phyloP scores from a whole-genome alignment of 331 rosid genomes.

The Acacia pycnantha region DNA sequence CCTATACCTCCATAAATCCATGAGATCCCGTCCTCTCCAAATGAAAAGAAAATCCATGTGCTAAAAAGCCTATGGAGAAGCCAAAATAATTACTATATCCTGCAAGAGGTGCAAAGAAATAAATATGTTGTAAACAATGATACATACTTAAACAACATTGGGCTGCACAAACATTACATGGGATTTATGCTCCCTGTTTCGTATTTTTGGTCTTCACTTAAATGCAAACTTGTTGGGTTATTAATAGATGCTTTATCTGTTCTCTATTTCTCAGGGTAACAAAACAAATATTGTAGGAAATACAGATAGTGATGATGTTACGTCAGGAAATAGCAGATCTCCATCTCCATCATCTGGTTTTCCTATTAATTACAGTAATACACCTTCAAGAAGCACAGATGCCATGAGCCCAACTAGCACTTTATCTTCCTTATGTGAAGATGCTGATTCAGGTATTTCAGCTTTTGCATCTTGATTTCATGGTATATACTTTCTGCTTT shows the following conservation, averaged over 20 bases:
- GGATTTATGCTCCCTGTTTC: neutral
- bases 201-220: neutral
- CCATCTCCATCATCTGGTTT: constrained; percentile 40
- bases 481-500: constrained; percentile 13
- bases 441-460: constrained; percentile 78
- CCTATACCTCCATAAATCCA: neutral
- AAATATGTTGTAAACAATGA: neutral
- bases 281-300: constrained; percentile 64
- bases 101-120: no score
- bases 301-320: constrained; percentile 43
- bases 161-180: neutral
- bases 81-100: neutral
- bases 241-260: constrained; percentile 27
- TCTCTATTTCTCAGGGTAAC: constrained; percentile 54
- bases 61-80: neutral
- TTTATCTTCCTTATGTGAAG: constrained; percentile 71
- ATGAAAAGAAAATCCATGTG: neutral
- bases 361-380: constrained; percentile 44
- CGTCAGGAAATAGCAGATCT: constrained; percentile 58
- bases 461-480: constrained; percentile 13
- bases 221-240: constrained; percentile 12
- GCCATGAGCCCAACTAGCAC: constrained; percentile 76
- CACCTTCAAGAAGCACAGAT: constrained; percentile 62
- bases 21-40: neutral
- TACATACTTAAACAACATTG: neutral